These are phyloP conservation scores for Mycena amicta DNA, from an alignment of 768 basidiomycete genomes.

Conservation along the genomic window DNA sequence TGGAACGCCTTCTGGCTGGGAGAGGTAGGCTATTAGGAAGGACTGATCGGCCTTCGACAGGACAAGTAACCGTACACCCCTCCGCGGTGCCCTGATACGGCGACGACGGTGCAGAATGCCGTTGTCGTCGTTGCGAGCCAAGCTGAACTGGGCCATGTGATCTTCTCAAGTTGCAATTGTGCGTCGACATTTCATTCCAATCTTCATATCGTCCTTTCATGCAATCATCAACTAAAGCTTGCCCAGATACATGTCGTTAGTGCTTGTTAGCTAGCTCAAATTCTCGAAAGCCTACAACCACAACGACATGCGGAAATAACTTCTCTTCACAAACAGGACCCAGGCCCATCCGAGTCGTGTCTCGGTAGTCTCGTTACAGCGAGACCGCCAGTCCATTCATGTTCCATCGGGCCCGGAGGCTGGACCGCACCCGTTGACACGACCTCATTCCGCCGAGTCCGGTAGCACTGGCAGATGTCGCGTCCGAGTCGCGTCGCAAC, in stretches of 20 bases:
- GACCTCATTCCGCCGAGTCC: not conserved
- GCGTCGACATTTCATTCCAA: not conserved
- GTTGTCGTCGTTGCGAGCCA: not conserved
- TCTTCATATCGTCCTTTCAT: not conserved
- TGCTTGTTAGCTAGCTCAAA: not conserved
- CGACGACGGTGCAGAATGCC: not conserved
- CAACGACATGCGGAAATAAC: not conserved
- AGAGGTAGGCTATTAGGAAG: constrained; percentile 13
- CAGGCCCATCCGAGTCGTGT: no score
- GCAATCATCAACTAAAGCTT: not conserved
- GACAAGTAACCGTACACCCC: not conserved
- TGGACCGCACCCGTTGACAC: no score
- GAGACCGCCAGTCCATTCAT: no score
- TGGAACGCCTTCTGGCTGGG: constrained; percentile 13
- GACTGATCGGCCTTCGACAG: constrained; percentile 15
- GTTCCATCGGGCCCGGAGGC: no score
- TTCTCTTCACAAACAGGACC: no score
- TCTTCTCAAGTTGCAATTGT: not conserved
- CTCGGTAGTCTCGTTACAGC: no score
- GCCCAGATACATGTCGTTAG: not conserved
- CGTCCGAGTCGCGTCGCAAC: not conserved
- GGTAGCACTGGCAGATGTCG: no score
- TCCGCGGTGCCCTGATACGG: not conserved
- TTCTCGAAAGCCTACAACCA: no score
- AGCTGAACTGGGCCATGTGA: not conserved